Percentiles rank a stretch among this genome's conserved stretches.
Evolutionary conservation across 306 rosid genomes (phyloP).

Genomic region (Medicago truncatula): MtrunA17r5.0-ANR NC_053049.1:35052001-35052500

Average conservation of each 20-base stretch:
- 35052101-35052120: constrained; percentile 70
- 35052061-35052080: constrained; percentile 92
- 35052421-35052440: constrained; percentile 33
- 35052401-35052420: no score
- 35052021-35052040: neutral
- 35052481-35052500: constrained; percentile 58
- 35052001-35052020: neutral
- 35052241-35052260: constrained; percentile 62
- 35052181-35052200: constrained; percentile 82
- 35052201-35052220: constrained; percentile 51
- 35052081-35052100: constrained; percentile 89
- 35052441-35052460: constrained; percentile 26
- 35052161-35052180: constrained; percentile 81
- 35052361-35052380: constrained; percentile 37
- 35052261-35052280: constrained; percentile 49
- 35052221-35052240: constrained; percentile 64
- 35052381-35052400: constrained; percentile 55
- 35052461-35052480: constrained; percentile 43
- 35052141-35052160: constrained; percentile 75
- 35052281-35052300: constrained; percentile 50
- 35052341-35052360: constrained; percentile 33
- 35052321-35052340: constrained; percentile 36
- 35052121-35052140: constrained; percentile 67
- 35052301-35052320: constrained; percentile 19
- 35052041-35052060: constrained; percentile 47